These are phyloP conservation scores for Lyophyllum decastes DNA, from an alignment of 768 basidiomycete species.

Conservation along the genomic window DNA sequence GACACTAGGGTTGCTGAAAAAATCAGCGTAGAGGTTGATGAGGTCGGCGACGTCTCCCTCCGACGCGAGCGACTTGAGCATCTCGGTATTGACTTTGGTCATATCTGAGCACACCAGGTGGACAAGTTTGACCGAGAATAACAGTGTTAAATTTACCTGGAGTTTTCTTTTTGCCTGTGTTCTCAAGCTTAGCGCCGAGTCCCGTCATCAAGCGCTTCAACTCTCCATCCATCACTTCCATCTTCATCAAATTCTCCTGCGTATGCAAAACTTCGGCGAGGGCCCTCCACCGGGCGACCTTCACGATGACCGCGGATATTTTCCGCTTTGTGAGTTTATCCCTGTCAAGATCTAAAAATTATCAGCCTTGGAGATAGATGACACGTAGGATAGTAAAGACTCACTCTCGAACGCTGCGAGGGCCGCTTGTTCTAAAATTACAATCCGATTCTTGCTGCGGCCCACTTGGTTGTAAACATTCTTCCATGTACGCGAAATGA, in stretches of 20 bases:
- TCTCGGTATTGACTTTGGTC: constrained; percentile 3
- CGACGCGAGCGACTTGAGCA: constrained; percentile 8
- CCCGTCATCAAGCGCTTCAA: constrained; percentile 5
- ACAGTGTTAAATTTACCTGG: no score
- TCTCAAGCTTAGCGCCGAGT: not conserved
- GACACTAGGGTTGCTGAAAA: not conserved
- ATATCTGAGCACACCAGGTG: constrained; percentile 1
- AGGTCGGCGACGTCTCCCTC: constrained; percentile 7
- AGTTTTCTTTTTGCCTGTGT: not conserved
- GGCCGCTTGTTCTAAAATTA: not conserved
- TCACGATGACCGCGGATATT: not conserved
- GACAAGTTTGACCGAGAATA: not conserved
- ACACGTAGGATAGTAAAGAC: not conserved
- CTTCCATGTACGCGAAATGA: constrained; percentile 10
- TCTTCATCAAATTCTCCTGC: no score
- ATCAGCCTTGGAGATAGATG: not conserved
- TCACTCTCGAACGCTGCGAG: constrained; percentile 11
- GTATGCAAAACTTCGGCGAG: constrained; percentile 4
- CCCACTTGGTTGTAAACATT: not conserved
- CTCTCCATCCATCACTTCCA: not conserved
- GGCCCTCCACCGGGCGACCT: constrained; percentile 5
- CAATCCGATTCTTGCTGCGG: not conserved
- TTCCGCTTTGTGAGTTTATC: not conserved
- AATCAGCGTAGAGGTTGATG: constrained; percentile 4
- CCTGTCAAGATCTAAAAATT: not conserved